Base-by-base conservation (phyloP, 345 rosid genomes). In the Corchorus capsularis region DNA sequence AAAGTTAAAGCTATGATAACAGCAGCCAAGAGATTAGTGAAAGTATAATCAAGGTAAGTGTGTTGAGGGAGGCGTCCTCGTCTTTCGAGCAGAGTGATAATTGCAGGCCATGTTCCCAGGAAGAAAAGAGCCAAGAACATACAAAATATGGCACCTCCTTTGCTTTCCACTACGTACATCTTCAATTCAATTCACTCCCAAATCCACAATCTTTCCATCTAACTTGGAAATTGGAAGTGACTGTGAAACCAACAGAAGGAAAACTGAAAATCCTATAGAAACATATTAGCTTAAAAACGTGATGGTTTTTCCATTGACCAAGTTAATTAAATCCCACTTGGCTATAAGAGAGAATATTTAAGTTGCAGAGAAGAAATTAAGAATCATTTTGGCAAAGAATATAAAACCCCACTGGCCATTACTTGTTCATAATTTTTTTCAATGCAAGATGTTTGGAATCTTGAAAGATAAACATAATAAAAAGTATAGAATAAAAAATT, bases 41-140 rank as follows among this genome's bases (percentile, higher is more conserved):
- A 82, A 12, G 98, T 82, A 73, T 90, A 91, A 81, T 92, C 98
- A 46, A 94, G 96, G 75, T 87, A 94, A 63, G 97, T 92, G 43
- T 94, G 97, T 72, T 92, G 98, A 77, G 98, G 95, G 72, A 90
- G 97, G 64, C 97, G 91, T 1, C 97, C 98, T 17, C 95, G 83
- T 77, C 98, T 78, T 79, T 94, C 98, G 11, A 90, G 82, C 0
- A 91, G 89, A 60, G 97, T 90, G 76, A 94, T 56, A 74, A 94
- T 11, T 47, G 95, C 97, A 32, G 97, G 98, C 97, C 97, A 94
- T 69, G 94, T 94, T 6, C 98, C 98, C 68, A 94, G 71, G 75
- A 88, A 89, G 75, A 89, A 76, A 47, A 94, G 83, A 5, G 97
- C 81, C 6, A 93, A 82, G 63, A 94, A 80, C 97, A 94, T 93